Percentiles rank a stretch among this genome's conserved stretches.
These are phyloP conservation scores for Mycena kentingensis DNA, from an alignment of 768 basidiomycete species.

Conservation along the genomic window DNA sequence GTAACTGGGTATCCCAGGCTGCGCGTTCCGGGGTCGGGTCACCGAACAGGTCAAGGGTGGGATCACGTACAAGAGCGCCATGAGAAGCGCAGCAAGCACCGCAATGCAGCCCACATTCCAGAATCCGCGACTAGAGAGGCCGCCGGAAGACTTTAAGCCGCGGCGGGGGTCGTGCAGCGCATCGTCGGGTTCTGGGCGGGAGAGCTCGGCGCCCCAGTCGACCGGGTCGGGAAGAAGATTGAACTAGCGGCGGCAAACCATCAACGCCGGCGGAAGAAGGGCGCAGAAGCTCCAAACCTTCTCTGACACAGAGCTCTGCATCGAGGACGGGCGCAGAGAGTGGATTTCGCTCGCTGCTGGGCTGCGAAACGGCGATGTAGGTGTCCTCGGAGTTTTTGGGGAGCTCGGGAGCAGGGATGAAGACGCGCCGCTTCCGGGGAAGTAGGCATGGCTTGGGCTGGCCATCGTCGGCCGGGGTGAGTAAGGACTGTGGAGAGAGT, in stretches of 20 bases:
- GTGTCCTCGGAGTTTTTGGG: no score
- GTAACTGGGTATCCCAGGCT: conserved; percentile 54
- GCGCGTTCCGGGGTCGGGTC: conserved; percentile 66
- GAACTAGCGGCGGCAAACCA: conserved; percentile 34
- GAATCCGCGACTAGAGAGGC: conserved; percentile 58
- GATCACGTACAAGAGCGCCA: conserved; percentile 41
- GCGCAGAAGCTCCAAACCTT: neutral
- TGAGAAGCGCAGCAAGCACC: conserved; percentile 33
- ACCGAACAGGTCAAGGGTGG: conserved; percentile 52
- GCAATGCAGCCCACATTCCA: conserved; percentile 54
- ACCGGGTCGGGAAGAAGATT: conserved; percentile 50
- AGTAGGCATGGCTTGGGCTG: no score
- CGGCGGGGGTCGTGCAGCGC: conserved; percentile 61
- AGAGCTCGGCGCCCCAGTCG: conserved; percentile 42
- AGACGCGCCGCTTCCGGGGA: no score
- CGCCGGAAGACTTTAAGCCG: conserved; percentile 48
- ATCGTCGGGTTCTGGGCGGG: conserved; percentile 51
- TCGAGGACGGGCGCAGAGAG: neutral
- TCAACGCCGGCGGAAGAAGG: neutral
- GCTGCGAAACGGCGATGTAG: neutral
- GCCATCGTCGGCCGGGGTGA: no score
- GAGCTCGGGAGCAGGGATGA: no score
- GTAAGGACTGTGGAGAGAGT: no score
- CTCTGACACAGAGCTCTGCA: neutral
- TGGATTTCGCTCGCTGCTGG: neutral